These are phyloP conservation scores for Malassezia pachydermatis DNA, from an alignment of 1,284 basidiomycete genomes.

Conservation along the genomic window DNA sequence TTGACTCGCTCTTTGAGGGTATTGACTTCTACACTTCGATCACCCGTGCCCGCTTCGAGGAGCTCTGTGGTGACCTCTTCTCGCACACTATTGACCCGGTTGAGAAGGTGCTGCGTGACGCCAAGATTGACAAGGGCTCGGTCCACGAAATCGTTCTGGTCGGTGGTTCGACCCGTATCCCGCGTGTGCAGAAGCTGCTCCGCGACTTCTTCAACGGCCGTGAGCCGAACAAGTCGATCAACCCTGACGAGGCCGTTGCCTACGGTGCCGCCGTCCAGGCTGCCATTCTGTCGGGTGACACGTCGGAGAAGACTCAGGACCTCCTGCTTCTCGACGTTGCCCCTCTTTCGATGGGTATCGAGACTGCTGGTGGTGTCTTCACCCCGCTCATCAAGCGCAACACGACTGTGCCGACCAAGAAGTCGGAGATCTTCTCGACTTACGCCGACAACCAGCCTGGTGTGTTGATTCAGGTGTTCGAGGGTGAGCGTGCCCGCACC, in stretches of 20 bases:
- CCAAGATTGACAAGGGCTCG: slow-evolving; percentile 82
- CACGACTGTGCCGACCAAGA: slow-evolving; percentile 97
- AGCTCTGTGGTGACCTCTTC: slow-evolving; percentile 95
- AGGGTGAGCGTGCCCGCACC: slow-evolving; percentile 97
- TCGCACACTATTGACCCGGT: slow-evolving; percentile 91
- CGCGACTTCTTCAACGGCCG: slow-evolving; percentile 93
- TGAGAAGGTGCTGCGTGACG: slow-evolving; percentile 94
- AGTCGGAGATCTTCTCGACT: slow-evolving; percentile 97
- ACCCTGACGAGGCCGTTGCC: slow-evolving; percentile 98
- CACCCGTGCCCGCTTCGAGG: slow-evolving; percentile 97
- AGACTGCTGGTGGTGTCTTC: slow-evolving; percentile 98
- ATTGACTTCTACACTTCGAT: slow-evolving; percentile 97
- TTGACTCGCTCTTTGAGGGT: slow-evolving; percentile 94
- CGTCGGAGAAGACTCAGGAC: slow-evolving; percentile 94
- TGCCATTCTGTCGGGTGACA: slow-evolving; percentile 93
- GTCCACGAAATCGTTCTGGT: slow-evolving; percentile 97
- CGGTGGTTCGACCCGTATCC: slow-evolving; percentile 97
- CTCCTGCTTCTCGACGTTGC: slow-evolving; percentile 92
- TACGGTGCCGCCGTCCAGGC: slow-evolving; percentile 99
- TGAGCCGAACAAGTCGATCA: slow-evolving; percentile 61
- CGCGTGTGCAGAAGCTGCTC: slow-evolving; percentile 92
- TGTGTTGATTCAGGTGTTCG: slow-evolving; percentile 96
- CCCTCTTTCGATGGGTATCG: slow-evolving; percentile 87
- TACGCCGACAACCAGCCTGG: slow-evolving; percentile 98
- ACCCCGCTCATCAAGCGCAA: slow-evolving; percentile 94